Conservation (phyloP, 805 yeast genomes). For the Yarrowia sp. region DNA sequence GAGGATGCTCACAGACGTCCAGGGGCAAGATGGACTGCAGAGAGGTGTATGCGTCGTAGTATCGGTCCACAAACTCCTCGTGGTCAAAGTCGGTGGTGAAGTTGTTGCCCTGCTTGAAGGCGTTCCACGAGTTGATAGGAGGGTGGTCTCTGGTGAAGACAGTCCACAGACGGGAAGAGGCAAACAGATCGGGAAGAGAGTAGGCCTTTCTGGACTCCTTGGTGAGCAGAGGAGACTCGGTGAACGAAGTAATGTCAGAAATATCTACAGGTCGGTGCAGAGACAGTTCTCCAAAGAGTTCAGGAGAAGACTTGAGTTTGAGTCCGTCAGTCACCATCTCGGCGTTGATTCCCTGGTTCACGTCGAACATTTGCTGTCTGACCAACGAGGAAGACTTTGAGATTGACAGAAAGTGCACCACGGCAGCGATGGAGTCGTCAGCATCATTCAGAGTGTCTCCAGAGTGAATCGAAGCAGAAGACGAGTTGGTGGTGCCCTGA, state of each 20-base stretch:
- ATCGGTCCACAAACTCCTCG: slow-evolving; percentile 35
- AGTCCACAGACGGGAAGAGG: slow-evolving; percentile 29
- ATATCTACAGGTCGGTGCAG: slow-evolving; percentile 25
- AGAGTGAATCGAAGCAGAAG: slow-evolving; percentile 25
- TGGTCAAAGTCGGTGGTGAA: slow-evolving; percentile 39
- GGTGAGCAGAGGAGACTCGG: slow-evolving; percentile 22
- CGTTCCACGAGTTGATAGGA: slow-evolving; percentile 28
- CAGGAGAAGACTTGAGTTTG: slow-evolving; percentile 43
- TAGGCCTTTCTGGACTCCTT: background rate
- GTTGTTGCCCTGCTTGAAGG: slow-evolving; percentile 20
- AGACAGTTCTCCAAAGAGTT: slow-evolving; percentile 40
- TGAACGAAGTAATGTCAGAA: background rate
- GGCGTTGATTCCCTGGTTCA: slow-evolving; percentile 49
- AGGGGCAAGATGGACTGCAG: slow-evolving; percentile 47
- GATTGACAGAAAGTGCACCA: slow-evolving; percentile 51
- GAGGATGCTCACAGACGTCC: slow-evolving; percentile 42
- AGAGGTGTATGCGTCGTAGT: slow-evolving; percentile 29
- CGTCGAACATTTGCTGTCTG: slow-evolving; percentile 50
- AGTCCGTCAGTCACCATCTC: slow-evolving; percentile 53
- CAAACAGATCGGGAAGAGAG: slow-evolving; percentile 10
- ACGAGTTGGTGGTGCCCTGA: slow-evolving; percentile 43
- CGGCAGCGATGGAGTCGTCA: slow-evolving; percentile 43
- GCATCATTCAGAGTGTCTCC: slow-evolving; percentile 41
- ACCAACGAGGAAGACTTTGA: slow-evolving; percentile 48
- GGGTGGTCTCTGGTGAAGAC: slow-evolving; percentile 30